Base-by-base conservation (phyloP, 768 basidiomycete species). In the Tulasnella sp. region DNA sequence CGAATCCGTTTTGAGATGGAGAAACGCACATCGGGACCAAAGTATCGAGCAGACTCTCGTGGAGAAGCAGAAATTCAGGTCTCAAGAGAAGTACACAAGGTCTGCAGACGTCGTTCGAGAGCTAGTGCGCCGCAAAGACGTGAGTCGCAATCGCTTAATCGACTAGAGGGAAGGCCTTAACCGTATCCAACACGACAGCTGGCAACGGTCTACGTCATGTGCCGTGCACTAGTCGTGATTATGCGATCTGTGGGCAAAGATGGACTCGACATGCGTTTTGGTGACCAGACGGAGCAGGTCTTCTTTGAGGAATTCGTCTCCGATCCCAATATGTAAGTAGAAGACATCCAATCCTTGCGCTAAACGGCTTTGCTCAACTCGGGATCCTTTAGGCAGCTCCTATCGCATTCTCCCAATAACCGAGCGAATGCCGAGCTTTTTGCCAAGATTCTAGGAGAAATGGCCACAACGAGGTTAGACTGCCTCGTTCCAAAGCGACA, bases 191-290 rank as follows among this genome's bases (percentile, higher is more conserved):
- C 34, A 9, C n/a, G 26, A 26, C 69, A 79, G 71, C 84, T 95
- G 3, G 90, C 92, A 6, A 88, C 92, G 0, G 90, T 91, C 42
- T 96, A 94, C 78, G 87, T 98, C 77, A 90, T 94, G 88, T 95
- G 92, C 77, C 87, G 94, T 67, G 89, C 91, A 4, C 84, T 96
- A 22, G 88, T 94, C 34, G 88, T 86, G 1, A 86, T 95, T 14
- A 84, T 95, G 70, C 86, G 89, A 42, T 83, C 85, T 19, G 84
- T 92, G 34, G 84, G 89, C 0, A 90, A 89, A 77, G 92, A 94
- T 75, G 88, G 88, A 1, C 82, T 96, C 4, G 90, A 89, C 16
- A 92, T 95, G 59, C 81, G 86, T 0, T 80, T 92, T 73, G 95
- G 93, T 0, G 87, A 90, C 79, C 87, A 83, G 64, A 81, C 96